phyloP scores from a whole-genome alignment of 225 moss, liverwort and hornwort genomes.

The Physcomitrium patens region DNA sequence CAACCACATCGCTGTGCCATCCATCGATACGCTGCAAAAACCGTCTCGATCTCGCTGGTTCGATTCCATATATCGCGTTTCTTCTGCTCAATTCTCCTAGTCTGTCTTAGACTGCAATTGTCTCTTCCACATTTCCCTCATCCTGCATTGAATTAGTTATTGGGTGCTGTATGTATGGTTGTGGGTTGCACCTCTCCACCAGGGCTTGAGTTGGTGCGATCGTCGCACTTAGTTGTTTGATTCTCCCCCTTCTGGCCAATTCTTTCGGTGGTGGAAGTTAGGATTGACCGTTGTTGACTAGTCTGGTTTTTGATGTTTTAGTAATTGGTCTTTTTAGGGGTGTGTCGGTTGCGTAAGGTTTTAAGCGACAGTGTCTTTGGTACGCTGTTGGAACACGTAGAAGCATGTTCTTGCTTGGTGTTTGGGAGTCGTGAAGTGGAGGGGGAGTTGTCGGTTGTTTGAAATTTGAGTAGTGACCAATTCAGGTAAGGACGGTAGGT shows the following conservation, averaged over 20 bases:
- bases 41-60: conserved; percentile 17
- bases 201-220: not conserved
- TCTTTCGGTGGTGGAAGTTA: not conserved
- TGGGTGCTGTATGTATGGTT: conserved; percentile 5
- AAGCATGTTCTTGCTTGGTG: not conserved
- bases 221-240: not conserved
- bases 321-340: not conserved
- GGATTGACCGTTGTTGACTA: not conserved
- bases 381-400: not conserved
- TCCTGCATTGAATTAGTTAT: not conserved
- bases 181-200: not conserved
- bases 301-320: not conserved
- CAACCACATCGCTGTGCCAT: not conserved
- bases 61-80: not conserved
- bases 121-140: no score
- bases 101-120: no score
- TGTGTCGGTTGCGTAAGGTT: not conserved
- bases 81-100: not conserved
- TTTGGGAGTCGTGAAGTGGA: not conserved
- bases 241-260: not conserved
- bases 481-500: not conserved
- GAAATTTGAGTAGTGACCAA: conserved; percentile 9
- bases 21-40: conserved; percentile 13
- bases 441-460: not conserved
- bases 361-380: not conserved